Evolutionary conservation across 208 protist species (phyloP), one percentile per base, ranked within the genome.

Genomic region (Trypanosoma melophagium): DNA sequence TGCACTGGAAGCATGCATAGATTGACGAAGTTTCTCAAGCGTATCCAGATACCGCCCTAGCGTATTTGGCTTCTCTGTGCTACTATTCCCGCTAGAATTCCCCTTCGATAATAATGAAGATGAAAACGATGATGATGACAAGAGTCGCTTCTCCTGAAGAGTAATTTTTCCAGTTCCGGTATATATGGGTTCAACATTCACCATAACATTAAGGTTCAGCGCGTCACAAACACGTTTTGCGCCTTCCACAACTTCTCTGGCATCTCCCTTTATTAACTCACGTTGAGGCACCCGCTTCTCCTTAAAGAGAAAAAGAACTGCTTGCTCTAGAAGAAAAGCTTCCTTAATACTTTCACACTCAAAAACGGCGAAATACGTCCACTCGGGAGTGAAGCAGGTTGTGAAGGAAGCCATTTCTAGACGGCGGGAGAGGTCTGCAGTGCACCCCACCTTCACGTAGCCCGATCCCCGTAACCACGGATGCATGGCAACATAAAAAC

Each of bases 381-480:
- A 93, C 60, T 93, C 81, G 5, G 83, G 79, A 25, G 87, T 93
- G 35, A 93, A 93, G 44, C 87, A 93, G 2, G 87, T 93, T 49
- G 69, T 83, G 60, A 89, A 93, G 14, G 83, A 86, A 13, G 78
- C 70, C 77, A 84, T 93, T 57, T 87, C 69, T 7, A 93, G 75
- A 7, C 87, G 81, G 40, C 76, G 80, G 25, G 86, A 77, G 7
- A 89, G 66, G 19, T 82, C 71, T 19, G 69, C 70, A 56, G 77
- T 90, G 73, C 70, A 89, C 45, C 87, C 87, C 1, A 93, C 74
- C 64, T 93, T 93, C 3, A 93, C 81, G 21, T 83, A 81, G 0
- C 87, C 87, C 0, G 79, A 72, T 12, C 53, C 64, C 50, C 50
- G 60, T 25, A 93, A 66, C 84, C 87, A 93, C 17, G 87, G 87